Evolutionary conservation across 2,329 filamentous ascomycete genomes (phyloP).

Genomic region (Penicillium sp.): DNA sequence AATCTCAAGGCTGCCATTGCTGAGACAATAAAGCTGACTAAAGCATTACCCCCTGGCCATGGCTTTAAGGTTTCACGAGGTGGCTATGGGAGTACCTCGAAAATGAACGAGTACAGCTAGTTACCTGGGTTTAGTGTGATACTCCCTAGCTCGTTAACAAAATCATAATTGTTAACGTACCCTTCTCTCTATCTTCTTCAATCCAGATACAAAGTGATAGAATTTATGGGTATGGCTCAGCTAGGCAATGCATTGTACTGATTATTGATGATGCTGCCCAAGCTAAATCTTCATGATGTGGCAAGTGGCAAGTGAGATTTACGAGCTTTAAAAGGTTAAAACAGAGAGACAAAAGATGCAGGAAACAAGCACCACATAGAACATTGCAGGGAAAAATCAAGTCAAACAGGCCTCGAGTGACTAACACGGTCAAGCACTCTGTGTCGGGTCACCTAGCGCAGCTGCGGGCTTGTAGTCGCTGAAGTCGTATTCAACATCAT

Average conservation of each 20-base stretch:
- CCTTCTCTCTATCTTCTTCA: no score
- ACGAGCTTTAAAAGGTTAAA: no score
- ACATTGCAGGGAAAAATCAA: not conserved
- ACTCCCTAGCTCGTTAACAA: no score
- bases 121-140: no score
- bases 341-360: no score
- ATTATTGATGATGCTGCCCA: no score
- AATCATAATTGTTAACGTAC: no score
- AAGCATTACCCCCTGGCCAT: slow-evolving; percentile 18
- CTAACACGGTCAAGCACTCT: slow-evolving; percentile 10
- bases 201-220: no score
- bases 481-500: slow-evolving; percentile 39
- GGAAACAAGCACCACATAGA: not conserved
- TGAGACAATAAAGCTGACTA: slow-evolving; percentile 24
- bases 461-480: slow-evolving; percentile 30
- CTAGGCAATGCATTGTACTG: no score
- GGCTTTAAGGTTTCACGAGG: slow-evolving; percentile 13
- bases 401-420: not conserved
- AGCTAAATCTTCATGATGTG: no score
- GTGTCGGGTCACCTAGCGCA: slow-evolving; percentile 22
- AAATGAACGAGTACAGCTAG: slow-evolving; percentile 32
- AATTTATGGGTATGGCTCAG: no score
- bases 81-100: slow-evolving; percentile 28
- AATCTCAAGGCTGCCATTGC: slow-evolving; percentile 27
- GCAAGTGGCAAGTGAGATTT: no score